These are phyloP conservation scores for Prunus armeniaca DNA, from an alignment of 306 rosid genomes.

Conservation along the genomic window DNA sequence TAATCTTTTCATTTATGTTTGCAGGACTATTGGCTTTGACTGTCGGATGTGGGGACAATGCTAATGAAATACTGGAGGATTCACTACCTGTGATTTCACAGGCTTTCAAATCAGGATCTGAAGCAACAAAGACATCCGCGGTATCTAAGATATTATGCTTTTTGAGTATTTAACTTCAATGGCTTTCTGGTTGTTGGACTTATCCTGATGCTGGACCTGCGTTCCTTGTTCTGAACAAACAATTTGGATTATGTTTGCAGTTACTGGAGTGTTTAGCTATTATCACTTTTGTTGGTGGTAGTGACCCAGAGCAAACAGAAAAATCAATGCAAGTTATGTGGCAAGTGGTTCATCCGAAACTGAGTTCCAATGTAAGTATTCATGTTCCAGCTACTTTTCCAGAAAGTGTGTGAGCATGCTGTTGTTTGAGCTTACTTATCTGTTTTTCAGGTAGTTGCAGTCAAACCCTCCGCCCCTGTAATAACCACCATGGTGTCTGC, in stretches of 20 bases:
- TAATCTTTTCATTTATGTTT: slow-evolving; percentile 13
- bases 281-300: slow-evolving; percentile 80
- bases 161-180: neutral
- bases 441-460: slow-evolving; percentile 59
- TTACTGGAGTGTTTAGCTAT: slow-evolving; percentile 87
- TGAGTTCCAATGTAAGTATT: slow-evolving; percentile 62
- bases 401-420: neutral
- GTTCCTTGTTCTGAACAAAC: neutral
- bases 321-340: slow-evolving; percentile 84
- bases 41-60: slow-evolving; percentile 70
- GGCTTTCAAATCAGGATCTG: slow-evolving; percentile 56
- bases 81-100: slow-evolving; percentile 51
- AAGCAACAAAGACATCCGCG: slow-evolving; percentile 45
- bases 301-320: slow-evolving; percentile 78
- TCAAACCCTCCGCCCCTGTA: slow-evolving; percentile 59
- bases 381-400: slow-evolving; percentile 8
- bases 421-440: neutral
- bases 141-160: slow-evolving; percentile 36
- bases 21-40: slow-evolving; percentile 83
- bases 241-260: slow-evolving; percentile 43
- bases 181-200: neutral
- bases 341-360: slow-evolving; percentile 88
- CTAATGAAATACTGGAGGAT: slow-evolving; percentile 73
- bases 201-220: neutral
- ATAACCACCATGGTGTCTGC: slow-evolving; percentile 72